phyloP scores from a whole-genome alignment of 345 rosid species.

The Linum usitatissimum region DNA sequence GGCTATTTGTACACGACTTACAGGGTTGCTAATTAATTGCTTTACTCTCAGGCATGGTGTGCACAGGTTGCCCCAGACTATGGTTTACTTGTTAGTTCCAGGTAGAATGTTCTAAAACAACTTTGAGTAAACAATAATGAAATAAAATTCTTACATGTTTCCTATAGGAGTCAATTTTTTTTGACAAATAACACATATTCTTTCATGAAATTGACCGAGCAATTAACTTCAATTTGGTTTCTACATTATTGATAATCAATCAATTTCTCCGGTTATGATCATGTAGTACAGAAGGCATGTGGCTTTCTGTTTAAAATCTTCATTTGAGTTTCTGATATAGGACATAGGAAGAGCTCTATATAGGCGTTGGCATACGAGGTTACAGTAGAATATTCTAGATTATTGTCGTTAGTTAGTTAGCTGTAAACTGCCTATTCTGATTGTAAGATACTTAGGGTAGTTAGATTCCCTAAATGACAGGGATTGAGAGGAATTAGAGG shows the following conservation, averaged over 20 bases:
- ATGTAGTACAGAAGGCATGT: too few species aligned
- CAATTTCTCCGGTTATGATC: background rate
- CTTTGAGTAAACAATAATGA: background rate
- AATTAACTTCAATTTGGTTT: background rate
- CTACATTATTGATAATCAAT: background rate
- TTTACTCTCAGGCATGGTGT: conserved; percentile 76
- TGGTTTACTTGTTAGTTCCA: conserved; percentile 88
- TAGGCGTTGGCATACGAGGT: too few species aligned
- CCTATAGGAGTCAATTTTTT: background rate
- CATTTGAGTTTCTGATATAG: too few species aligned
- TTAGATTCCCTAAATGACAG: too few species aligned
- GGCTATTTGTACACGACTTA: conserved; percentile 5
- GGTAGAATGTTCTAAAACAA: conserved; percentile 33
- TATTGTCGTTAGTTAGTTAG: too few species aligned
- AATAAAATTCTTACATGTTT: background rate
- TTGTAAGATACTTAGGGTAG: too few species aligned
- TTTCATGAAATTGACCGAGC: background rate
- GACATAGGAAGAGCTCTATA: too few species aligned
- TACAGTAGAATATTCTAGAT: too few species aligned
- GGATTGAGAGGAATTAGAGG: too few species aligned
- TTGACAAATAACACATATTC: background rate
- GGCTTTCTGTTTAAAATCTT: too few species aligned
- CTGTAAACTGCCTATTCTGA: too few species aligned
- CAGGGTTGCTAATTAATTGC: conserved; percentile 15
- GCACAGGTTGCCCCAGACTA: conserved; percentile 67